Percentiles rank a stretch among this genome's conserved stretches.
phyloP scores from a whole-genome alignment of 306 rosid species.

The Biancaea sappan region DNA sequence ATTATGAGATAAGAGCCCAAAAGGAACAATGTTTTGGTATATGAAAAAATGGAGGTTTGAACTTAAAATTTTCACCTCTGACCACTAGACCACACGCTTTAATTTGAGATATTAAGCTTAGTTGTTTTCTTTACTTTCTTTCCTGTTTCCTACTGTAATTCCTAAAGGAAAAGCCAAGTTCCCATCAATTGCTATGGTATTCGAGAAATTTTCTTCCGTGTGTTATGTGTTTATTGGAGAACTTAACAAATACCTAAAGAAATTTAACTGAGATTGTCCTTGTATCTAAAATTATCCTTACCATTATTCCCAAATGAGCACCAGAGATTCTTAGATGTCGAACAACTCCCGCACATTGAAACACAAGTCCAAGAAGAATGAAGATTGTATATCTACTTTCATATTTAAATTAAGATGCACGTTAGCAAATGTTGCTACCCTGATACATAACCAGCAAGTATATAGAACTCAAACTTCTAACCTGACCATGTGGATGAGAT shows the following conservation, averaged over 20 bases:
- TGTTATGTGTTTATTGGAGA: no score
- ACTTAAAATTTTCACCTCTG: no score
- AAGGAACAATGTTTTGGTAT: no score
- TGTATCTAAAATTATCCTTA: background rate
- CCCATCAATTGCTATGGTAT: no score
- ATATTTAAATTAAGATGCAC: background rate
- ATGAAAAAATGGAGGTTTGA: no score
- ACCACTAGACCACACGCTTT: no score
- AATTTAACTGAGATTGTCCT: no score
- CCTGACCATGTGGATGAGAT: slow-evolving; percentile 73
- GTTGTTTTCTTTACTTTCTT: background rate
- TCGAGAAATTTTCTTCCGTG: no score
- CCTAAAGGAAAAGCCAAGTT: no score
- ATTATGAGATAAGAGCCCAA: no score
- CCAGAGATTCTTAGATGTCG: background rate
- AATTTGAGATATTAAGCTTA: background rate
- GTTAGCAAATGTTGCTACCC: background rate
- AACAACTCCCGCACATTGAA: background rate
- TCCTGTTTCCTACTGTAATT: background rate
- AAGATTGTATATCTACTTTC: slow-evolving; percentile 5
- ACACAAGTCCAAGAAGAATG: background rate
- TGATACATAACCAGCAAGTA: slow-evolving; percentile 14
- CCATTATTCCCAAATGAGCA: background rate
- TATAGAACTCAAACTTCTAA: slow-evolving; percentile 31
- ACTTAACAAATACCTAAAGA: no score